phyloP scores from a whole-genome alignment of 495 filamentous ascomycete genomes.

The Acidomyces sp. region DNA sequence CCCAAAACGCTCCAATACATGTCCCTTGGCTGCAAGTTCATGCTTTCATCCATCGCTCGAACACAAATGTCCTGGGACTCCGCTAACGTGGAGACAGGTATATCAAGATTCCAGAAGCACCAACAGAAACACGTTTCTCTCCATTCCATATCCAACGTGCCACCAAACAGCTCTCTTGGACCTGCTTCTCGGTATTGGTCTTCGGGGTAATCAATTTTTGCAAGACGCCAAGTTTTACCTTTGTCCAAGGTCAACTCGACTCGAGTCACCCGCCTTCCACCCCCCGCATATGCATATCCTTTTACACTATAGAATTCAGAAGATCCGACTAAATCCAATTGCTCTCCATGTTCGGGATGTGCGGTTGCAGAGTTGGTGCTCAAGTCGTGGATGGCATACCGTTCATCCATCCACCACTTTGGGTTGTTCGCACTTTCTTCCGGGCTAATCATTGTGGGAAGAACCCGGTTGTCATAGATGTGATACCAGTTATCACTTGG shows the following conservation, averaged over 20 bases:
- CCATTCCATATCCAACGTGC: slow-evolving; percentile 68
- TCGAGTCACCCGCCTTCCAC: slow-evolving; percentile 70
- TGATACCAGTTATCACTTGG: slow-evolving; percentile 97
- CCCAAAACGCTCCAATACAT: slow-evolving; percentile 96
- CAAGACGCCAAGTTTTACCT: slow-evolving; percentile 70
- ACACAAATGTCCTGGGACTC: slow-evolving; percentile 63
- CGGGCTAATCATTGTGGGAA: slow-evolving; percentile 78
- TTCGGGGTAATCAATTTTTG: slow-evolving; percentile 72
- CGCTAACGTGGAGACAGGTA: slow-evolving; percentile 49
- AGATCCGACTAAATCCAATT: slow-evolving; percentile 38
- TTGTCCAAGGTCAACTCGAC: slow-evolving; percentile 80
- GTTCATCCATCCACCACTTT: slow-evolving; percentile 77
- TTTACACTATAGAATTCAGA: slow-evolving; percentile 47
- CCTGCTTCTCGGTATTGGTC: slow-evolving; percentile 66
- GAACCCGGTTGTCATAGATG: slow-evolving; percentile 83
- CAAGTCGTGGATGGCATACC: slow-evolving; percentile 90
- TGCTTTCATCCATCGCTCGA: slow-evolving; percentile 81
- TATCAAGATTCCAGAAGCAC: slow-evolving; percentile 82
- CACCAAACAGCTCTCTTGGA: slow-evolving; percentile 58
- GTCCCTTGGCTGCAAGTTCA: slow-evolving; percentile 78
- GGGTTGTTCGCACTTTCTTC: slow-evolving; percentile 65
- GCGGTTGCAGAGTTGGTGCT: slow-evolving; percentile 76
- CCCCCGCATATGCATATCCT: slow-evolving; percentile 86
- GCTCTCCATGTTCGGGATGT: slow-evolving; percentile 72
- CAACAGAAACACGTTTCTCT: slow-evolving; percentile 79